Percentiles rank a stretch among this genome's conserved stretches.
Conservation (phyloP, 768 basidiomycete species). For the Kwoniella sp. region DNA sequence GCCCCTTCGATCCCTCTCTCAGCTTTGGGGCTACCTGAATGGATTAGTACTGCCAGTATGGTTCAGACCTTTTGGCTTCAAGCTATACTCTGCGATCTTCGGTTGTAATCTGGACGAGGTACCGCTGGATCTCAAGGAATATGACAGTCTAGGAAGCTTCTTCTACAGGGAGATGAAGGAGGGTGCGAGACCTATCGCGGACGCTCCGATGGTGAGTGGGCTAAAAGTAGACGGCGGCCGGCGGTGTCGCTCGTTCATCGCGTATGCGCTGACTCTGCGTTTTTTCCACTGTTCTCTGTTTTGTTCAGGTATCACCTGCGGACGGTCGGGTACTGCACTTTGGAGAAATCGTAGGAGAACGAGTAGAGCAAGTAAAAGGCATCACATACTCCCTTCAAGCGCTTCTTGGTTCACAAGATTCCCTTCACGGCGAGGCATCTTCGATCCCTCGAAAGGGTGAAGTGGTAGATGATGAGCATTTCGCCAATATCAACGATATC, state of each 20-base stretch:
- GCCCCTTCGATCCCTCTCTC: conserved; percentile 91
- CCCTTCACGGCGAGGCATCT: conserved; percentile 34
- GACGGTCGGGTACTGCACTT: conserved; percentile 92
- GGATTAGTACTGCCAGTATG: conserved; percentile 89
- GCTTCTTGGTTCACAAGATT: conserved; percentile 63
- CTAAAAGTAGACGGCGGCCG: not conserved
- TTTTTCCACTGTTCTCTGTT: not conserved
- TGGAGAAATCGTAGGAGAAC: conserved; percentile 74
- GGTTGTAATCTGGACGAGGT: conserved; percentile 93
- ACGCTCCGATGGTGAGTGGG: conserved; percentile 67
- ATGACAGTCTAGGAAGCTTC: conserved; percentile 88
- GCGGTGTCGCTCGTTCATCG: not conserved
- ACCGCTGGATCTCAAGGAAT: conserved; percentile 71
- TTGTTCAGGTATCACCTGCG: conserved; percentile 78
- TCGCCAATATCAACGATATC: conserved; percentile 96
- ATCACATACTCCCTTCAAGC: conserved; percentile 95
- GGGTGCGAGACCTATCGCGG: conserved; percentile 75
- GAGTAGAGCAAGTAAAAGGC: conserved; percentile 96
- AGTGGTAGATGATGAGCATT: conserved; percentile 77
- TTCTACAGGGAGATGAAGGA: conserved; percentile 86
- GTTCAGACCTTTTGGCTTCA: conserved; percentile 88
- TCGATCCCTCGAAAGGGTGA: conserved; percentile 26
- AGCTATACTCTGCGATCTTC: conserved; percentile 81
- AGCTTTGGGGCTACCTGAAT: conserved; percentile 95
- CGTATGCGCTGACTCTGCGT: not conserved